Evolutionary conservation across 169 alveolate species (phyloP).

Genomic region (Plasmodium gonderi): DNA sequence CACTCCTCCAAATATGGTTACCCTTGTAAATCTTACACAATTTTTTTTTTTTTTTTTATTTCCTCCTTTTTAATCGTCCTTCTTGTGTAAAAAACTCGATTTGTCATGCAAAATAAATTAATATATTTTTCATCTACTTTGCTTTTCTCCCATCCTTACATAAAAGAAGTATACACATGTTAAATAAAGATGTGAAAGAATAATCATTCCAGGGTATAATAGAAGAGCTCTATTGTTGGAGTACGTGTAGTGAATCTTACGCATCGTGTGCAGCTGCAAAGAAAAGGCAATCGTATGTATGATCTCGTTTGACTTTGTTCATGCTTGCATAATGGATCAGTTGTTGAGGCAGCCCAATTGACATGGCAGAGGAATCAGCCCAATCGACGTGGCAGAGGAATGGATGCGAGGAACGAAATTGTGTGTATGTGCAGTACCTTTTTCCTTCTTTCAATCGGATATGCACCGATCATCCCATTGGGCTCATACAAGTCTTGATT

Average conservation of each 20-base stretch:
- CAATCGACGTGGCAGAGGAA: neutral
- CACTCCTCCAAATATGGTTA: too few relatives aligned
- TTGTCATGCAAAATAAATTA: neutral
- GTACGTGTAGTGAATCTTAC: neutral
- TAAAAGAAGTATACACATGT: slow-evolving; percentile 18
- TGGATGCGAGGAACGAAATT: too few relatives aligned
- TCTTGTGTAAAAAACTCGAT: neutral
- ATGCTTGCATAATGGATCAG: neutral
- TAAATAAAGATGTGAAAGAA: slow-evolving; percentile 5
- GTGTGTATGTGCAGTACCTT: neutral
- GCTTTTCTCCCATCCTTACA: slow-evolving; percentile 21
- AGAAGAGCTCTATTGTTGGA: slow-evolving; percentile 14
- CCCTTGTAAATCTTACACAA: neutral
- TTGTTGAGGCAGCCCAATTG: neutral
- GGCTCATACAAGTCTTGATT: slow-evolving; percentile 17
- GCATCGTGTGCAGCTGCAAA: slow-evolving; percentile 13
- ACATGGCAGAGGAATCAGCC: neutral
- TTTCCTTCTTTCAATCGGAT: slow-evolving; percentile 31
- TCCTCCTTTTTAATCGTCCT: neutral
- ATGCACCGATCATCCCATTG: slow-evolving; percentile 46
- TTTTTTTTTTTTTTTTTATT: neutral
- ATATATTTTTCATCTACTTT: neutral
- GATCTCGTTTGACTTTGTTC: neutral
- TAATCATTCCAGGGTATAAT: slow-evolving; percentile 20
- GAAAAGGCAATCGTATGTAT: neutral